Evolutionary conservation across 768 basidiomycete species (phyloP), one percentile per base, ranked within the genome.

Genomic region (Leucocoprinus leucothites): DNA sequence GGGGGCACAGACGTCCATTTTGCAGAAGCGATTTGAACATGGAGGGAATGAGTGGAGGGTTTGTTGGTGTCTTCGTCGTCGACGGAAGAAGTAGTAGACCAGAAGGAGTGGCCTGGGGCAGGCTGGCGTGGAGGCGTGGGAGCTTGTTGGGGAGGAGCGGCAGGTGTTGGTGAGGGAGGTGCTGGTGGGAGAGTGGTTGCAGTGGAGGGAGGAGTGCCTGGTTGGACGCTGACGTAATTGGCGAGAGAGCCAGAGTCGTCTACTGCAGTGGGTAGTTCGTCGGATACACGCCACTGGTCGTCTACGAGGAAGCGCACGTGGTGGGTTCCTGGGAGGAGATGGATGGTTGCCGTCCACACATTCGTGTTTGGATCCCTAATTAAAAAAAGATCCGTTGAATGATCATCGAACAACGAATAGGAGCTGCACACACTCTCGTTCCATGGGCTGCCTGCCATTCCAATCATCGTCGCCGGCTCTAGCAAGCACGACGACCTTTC

Each of bases 251-350:
- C 96, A 63, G 94, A 90, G 66, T 98, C 94, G 65, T 94, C 93
- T 45, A 95, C 93, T 1, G 93, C 93, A 22, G 89, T 86, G 5
- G 91, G 89, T 22, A 80, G 78, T 59, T 90, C 84, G 59, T 87
- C 80, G 2, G 88, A 82, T 6, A 89, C 82, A 58, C 87, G 82
- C 85, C 88, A 93, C 44, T 85, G 81, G 45, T 89, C 91, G 67
- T 98, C 96, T 57, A 98, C 91, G 60, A 98, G 82, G 77, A 97
- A 98, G 56, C 94, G 91, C 66, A 98, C 80, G 60, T 94, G 91
- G 65, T 98, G 94, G 0, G 94, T 94, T 14, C 96, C 96, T 0
- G 94, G 93, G 9, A 84, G 82, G 0, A 98, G 81, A 43, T 62
- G 35, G 44, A 82, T 73, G n/a, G 68, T 73, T 3, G 73, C 67